Evolutionary conservation across 1,139 yeast species (phyloP).

Genomic region (Nakaseomyces sp.): DNA sequence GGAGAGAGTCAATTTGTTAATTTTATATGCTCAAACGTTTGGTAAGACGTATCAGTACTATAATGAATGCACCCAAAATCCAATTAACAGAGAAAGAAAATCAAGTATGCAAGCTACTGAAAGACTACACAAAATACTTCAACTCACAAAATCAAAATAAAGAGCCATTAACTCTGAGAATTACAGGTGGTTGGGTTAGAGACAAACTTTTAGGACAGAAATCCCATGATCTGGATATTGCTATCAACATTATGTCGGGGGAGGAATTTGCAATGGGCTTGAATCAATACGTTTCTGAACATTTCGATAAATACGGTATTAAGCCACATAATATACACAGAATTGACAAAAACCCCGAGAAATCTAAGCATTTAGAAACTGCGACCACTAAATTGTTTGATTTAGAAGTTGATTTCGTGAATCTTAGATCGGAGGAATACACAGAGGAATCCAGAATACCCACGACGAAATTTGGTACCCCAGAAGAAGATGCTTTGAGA

Average conservation of each 20-base stretch:
- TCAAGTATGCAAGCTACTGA: conserved; percentile 24
- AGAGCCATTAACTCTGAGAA: conserved; percentile 47
- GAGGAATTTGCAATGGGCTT: conserved; percentile 71
- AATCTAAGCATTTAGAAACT: conserved; percentile 91
- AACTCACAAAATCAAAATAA: conserved; percentile 10
- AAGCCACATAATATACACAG: conserved; percentile 54
- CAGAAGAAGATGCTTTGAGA: conserved; percentile 82
- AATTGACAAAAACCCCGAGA: conserved; percentile 86
- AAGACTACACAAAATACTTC: conserved; percentile 23
- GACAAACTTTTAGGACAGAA: conserved; percentile 76
- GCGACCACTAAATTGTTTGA: conserved; percentile 83
- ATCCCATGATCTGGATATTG: conserved; percentile 86
- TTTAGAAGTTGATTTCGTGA: conserved; percentile 84
- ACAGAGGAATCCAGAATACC: conserved; percentile 81
- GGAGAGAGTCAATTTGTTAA: too few relatives aligned
- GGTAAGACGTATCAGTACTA: neutral
- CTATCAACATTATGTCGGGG: conserved; percentile 76
- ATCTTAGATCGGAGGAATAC: conserved; percentile 78
- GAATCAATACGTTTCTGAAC: conserved; percentile 41
- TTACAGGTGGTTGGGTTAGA: conserved; percentile 99
- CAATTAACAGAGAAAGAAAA: conserved; percentile 20
- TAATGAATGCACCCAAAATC: conserved; percentile 1
- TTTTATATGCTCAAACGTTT: neutral
- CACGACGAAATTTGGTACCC: conserved; percentile 65
- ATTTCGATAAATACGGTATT: conserved; percentile 36